Evolutionary conservation across 1,139 yeast species (phyloP).

Genomic region (Blastobotrys proliferans): DNA sequence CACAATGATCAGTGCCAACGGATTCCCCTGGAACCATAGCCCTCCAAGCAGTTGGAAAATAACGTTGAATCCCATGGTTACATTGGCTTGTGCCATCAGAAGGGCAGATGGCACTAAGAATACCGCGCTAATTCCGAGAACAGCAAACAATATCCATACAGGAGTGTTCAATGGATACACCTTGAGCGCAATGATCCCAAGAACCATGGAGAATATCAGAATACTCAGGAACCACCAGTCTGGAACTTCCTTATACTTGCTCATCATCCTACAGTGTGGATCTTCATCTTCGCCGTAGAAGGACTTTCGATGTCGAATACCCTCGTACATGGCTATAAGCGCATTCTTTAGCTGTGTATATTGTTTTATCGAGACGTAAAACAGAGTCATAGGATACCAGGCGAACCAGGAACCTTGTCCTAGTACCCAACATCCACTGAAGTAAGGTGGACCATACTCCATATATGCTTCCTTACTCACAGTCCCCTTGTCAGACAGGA

Average conservation of each 20-base stretch:
- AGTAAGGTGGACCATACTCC: constrained; percentile 45
- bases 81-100: constrained; percentile 49
- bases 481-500: constrained; percentile 29
- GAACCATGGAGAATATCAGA: constrained; percentile 43
- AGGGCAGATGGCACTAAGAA: constrained; percentile 50
- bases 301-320: constrained; percentile 18
- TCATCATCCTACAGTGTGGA: constrained; percentile 46
- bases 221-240: constrained; percentile 53
- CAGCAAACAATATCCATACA: constrained; percentile 51
- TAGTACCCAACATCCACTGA: constrained; percentile 40
- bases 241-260: constrained; percentile 54
- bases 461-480: constrained; percentile 24
- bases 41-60: constrained; percentile 37
- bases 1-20: constrained; percentile 48
- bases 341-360: background rate
- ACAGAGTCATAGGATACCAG: constrained; percentile 42
- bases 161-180: constrained; percentile 41
- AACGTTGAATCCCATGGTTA: constrained; percentile 57
- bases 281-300: constrained; percentile 36
- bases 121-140: constrained; percentile 50
- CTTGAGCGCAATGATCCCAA: constrained; percentile 46
- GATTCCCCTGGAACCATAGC: constrained; percentile 59
- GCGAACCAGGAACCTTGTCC: constrained; percentile 51
- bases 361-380: background rate
- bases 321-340: constrained; percentile 32